A percentile compares a stretch with the other conserved stretches of the same genome.
phyloP scores from a whole-genome alignment of 345 rosid genomes.

The Citrus trifoliata region DNA sequence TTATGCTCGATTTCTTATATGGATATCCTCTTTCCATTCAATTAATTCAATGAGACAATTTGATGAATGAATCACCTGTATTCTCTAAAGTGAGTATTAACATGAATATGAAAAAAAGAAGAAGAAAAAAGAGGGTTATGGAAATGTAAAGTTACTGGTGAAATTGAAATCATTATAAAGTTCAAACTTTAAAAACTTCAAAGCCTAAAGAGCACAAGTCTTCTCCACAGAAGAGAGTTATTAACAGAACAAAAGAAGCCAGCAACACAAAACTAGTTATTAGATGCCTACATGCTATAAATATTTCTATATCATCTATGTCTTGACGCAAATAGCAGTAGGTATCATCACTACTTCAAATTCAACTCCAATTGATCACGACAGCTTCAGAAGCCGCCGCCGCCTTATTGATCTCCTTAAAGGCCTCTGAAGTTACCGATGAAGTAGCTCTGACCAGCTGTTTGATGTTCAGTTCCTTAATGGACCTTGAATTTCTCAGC shows the following conservation, averaged over 20 bases:
- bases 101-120: no score
- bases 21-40: neutral
- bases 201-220: neutral
- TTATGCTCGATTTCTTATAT: no score
- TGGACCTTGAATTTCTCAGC: neutral
- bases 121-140: neutral
- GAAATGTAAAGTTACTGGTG: neutral
- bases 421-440: neutral
- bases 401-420: neutral
- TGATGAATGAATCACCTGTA: neutral
- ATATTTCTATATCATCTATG: no score
- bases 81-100: neutral
- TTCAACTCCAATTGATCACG: neutral
- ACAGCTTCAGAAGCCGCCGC: neutral
- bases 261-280: neutral
- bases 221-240: neutral
- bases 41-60: neutral
- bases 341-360: neutral
- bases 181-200: neutral
- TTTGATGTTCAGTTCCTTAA: neutral
- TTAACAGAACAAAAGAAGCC: neutral
- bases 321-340: neutral
- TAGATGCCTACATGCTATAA: neutral
- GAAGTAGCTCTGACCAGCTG: neutral
- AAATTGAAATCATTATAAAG: neutral